These are phyloP conservation scores for Colletotrichum tropicicola DNA, from an alignment of 2,329 filamentous ascomycete genomes.

Conservation along the genomic window DNA sequence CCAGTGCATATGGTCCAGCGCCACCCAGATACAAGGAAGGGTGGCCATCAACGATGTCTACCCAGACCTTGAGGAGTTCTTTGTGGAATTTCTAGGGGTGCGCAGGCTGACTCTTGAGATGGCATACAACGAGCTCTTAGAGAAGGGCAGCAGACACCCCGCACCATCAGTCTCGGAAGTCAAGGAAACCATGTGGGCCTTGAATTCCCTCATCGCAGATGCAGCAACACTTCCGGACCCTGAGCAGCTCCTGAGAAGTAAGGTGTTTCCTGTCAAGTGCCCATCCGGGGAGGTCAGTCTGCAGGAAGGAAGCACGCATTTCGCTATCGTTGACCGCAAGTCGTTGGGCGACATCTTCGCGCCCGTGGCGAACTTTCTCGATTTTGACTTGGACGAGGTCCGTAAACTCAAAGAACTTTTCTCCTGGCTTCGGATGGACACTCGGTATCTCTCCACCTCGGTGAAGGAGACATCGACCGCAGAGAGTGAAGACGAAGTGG, in stretches of 20 bases:
- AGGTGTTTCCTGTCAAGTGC: constrained; percentile 36
- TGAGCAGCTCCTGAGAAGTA: constrained; percentile 13
- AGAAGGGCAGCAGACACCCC: constrained; percentile 20
- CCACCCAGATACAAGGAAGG: constrained; percentile 38
- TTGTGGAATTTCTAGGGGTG: constrained; percentile 40
- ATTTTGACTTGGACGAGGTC: constrained; percentile 45
- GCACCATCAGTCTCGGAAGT: too few species aligned
- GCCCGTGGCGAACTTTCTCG: constrained; percentile 40
- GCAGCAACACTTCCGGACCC: constrained; percentile 8
- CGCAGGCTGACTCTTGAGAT: constrained; percentile 39
- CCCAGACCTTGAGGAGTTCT: constrained; percentile 39
- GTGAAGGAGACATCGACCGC: constrained; percentile 44
- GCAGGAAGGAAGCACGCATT: constrained; percentile 32
- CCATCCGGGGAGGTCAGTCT: constrained; percentile 30
- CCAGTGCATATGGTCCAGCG: constrained; percentile 45
- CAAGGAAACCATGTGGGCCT: constrained; percentile 40
- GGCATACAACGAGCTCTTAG: constrained; percentile 40
- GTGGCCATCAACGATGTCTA: constrained; percentile 39
- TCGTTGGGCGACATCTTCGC: constrained; percentile 37
- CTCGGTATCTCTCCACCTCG: constrained; percentile 41
- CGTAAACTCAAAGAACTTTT: constrained; percentile 40
- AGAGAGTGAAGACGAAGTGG: too few species aligned
- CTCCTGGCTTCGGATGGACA: constrained; percentile 41
- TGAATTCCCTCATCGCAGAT: constrained; percentile 46
- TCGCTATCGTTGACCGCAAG: constrained; percentile 46